These are phyloP conservation scores for Dioscorea cayenensis DNA, from an alignment of 116 monocot genomes.

Conservation along the genomic window DNA sequence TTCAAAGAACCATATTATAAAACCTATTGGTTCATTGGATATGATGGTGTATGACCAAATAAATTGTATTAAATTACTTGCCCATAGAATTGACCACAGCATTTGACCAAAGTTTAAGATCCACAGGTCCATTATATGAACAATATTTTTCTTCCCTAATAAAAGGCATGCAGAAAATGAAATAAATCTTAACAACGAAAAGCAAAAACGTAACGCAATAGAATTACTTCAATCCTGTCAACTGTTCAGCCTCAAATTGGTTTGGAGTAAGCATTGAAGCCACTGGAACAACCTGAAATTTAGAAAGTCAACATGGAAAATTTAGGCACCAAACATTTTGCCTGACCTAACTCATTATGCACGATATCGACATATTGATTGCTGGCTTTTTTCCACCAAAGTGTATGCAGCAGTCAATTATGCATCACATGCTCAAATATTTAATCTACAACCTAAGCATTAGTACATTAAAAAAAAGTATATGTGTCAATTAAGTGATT, in stretches of 20 bases:
- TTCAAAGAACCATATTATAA: too few species aligned
- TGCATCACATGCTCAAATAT: too few species aligned
- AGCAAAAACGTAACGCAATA: background rate
- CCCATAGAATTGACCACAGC: background rate
- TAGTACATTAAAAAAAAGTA: background rate
- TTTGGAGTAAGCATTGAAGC: conserved; percentile 99
- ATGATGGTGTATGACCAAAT: too few species aligned
- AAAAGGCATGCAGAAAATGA: background rate
- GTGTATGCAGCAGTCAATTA: too few species aligned
- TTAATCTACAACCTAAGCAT: too few species aligned
- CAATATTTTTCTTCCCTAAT: background rate
- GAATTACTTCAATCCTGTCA: conserved; percentile 83
- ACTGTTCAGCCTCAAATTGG: conserved; percentile 88
- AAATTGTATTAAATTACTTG: too few species aligned
- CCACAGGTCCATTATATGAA: background rate
- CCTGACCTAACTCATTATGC: background rate
- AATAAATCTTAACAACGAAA: background rate
- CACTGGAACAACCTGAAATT: conserved; percentile 78
- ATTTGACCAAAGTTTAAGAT: background rate
- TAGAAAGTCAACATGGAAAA: background rate
- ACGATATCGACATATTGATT: background rate
- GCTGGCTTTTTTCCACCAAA: too few species aligned
- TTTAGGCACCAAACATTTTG: background rate
- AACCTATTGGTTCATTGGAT: too few species aligned
- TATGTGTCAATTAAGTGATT: background rate